phyloP scores from a whole-genome alignment of 371 early-diverging fungal species.

The Apophysomyces trapeziformis region DNA sequence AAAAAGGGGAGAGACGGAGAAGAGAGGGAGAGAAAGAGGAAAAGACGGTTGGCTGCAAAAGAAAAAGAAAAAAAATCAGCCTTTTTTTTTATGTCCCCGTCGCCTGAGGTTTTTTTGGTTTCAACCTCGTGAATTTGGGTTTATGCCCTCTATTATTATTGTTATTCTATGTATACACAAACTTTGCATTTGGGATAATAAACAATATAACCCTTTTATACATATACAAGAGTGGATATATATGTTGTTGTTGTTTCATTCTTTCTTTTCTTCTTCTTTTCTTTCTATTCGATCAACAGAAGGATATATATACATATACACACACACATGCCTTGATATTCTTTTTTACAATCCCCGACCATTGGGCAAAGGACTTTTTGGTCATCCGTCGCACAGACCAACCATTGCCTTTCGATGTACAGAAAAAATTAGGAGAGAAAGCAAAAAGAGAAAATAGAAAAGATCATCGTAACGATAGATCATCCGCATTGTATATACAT shows the following conservation, averaged over 20 bases:
- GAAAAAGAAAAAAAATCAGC: constrained; percentile 5
- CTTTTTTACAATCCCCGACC: not conserved
- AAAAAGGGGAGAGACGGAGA: not conserved
- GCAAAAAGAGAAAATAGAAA: not conserved
- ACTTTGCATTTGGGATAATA: no score
- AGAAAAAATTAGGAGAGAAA: not conserved
- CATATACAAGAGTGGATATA: not conserved
- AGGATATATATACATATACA: not conserved
- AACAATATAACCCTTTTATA: not conserved
- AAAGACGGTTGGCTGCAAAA: not conserved
- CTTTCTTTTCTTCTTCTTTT: not conserved
- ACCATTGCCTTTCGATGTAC: not conserved
- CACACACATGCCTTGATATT: not conserved
- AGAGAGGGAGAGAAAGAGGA: not conserved
- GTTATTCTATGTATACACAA: no score
- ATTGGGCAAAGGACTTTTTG: no score
- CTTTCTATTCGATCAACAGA: no score
- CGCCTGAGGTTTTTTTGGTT: no score
- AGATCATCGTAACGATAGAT: constrained; percentile 9
- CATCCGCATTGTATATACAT: not conserved
- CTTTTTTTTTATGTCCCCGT: no score
- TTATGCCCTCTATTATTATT: no score
- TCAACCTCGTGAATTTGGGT: no score
- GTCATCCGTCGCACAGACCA: constrained; percentile 1
- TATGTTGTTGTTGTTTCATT: not conserved